Conservation (phyloP, 2,329 filamentous ascomycete species). For the Colletotrichum sp. region DNA sequence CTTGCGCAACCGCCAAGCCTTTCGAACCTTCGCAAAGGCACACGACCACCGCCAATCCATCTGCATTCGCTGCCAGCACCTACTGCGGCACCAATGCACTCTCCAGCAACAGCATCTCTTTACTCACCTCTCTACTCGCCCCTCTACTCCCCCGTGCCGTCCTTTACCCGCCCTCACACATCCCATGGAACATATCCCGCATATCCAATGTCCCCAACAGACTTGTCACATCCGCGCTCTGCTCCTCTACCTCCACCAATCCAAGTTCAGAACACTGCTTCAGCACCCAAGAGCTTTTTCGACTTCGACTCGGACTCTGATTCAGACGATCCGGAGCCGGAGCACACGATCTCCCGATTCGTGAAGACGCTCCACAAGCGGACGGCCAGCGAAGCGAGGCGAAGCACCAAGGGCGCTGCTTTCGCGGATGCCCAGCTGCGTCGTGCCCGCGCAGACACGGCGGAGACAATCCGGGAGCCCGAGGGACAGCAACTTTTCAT, state of each 20-base stretch:
- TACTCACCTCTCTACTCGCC: constrained; percentile 14
- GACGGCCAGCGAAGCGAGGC: constrained; percentile 11
- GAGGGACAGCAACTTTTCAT: constrained; percentile 7
- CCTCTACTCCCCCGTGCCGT: constrained; percentile 5
- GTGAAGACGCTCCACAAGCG: constrained; percentile 20
- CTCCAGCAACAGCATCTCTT: constrained; percentile 16
- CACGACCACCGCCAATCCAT: constrained; percentile 19
- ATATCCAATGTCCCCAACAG: background rate
- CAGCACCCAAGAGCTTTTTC: constrained; percentile 18
- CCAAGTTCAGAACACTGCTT: background rate
- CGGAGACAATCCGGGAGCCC: constrained; percentile 5
- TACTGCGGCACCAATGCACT: background rate
- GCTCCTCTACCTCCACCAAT: constrained; percentile 12
- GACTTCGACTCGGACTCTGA: constrained; percentile 23
- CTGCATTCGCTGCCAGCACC: constrained; percentile 16
- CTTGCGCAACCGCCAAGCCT: background rate
- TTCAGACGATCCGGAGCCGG: constrained; percentile 11
- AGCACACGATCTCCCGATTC: constrained; percentile 15
- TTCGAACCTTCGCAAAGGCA: constrained; percentile 5
- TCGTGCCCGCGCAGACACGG: constrained; percentile 8
- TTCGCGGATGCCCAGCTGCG: constrained; percentile 16
- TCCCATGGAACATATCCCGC: background rate
- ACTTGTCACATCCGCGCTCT: constrained; percentile 18
- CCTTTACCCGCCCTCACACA: constrained; percentile 14
- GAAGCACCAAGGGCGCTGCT: constrained; percentile 11